These are phyloP conservation scores for Leptodermis oblonga DNA, from an alignment of 257 asterid genomes.

Conservation along the genomic window DNA sequence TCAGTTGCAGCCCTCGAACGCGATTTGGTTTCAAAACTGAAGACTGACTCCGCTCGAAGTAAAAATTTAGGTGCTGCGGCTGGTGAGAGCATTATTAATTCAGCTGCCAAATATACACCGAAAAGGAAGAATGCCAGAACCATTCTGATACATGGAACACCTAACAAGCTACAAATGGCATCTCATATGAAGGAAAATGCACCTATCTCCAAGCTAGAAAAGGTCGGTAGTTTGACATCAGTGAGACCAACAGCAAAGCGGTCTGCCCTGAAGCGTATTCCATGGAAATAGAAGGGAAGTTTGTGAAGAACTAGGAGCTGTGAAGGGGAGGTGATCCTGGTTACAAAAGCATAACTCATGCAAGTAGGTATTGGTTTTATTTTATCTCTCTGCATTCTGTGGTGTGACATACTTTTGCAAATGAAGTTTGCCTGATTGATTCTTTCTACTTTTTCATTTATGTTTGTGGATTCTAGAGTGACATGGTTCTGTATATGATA, in stretches of 20 bases:
- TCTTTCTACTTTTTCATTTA: not conserved
- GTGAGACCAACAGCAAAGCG: constrained; percentile 50
- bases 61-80: constrained; percentile 6
- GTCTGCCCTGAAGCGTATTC: constrained; percentile 44
- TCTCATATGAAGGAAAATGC: constrained; percentile 64
- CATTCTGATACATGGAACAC: constrained; percentile 68
- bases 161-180: constrained; percentile 34
- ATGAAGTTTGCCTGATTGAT: no score
- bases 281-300: constrained; percentile 24
- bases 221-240: constrained; percentile 36
- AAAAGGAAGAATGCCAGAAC: constrained; percentile 41
- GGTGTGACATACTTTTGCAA: no score
- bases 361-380: constrained; percentile 20
- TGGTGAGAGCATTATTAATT: constrained; percentile 14
- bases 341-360: constrained; percentile 46
- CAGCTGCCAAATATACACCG: constrained; percentile 19
- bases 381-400: no score
- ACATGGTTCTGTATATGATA: not conserved
- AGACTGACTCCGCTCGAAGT: constrained; percentile 6
- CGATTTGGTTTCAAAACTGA: constrained; percentile 9
- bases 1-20: constrained; percentile 23
- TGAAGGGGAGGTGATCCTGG: not conserved
- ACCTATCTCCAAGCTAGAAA: constrained; percentile 29
- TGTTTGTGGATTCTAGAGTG: not conserved
- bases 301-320: not conserved